Conservation (phyloP, 2,329 filamentous ascomycete species). For the Onygenales sp. region DNA sequence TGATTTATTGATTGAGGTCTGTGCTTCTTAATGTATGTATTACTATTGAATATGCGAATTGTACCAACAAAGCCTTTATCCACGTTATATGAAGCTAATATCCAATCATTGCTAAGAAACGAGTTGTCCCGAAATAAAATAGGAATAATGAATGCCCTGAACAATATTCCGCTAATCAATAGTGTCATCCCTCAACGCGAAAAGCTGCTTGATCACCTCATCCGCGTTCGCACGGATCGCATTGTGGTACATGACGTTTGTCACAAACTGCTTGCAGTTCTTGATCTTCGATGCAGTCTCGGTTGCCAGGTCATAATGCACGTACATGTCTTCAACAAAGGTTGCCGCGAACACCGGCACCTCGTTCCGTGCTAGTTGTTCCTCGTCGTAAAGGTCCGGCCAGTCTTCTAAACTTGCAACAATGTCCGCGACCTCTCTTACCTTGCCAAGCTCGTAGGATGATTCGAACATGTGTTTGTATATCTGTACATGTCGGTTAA, state of each 20-base stretch:
- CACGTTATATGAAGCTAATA: no score
- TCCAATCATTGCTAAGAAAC: no score
- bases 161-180: constrained; percentile 39
- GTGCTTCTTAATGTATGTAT: neutral
- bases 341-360: constrained; percentile 80
- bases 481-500: constrained; percentile 35
- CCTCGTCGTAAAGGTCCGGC: constrained; percentile 66
- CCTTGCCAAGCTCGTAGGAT: constrained; percentile 61
- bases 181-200: constrained; percentile 63
- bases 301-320: constrained; percentile 64
- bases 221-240: constrained; percentile 64
- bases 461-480: constrained; percentile 77
- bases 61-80: no score
- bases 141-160: neutral
- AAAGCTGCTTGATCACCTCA: constrained; percentile 67
- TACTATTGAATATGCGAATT: neutral
- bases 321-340: constrained; percentile 87
- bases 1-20: neutral
- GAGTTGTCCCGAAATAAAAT: no score
- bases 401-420: constrained; percentile 62
- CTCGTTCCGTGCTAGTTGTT: constrained; percentile 62
- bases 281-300: constrained; percentile 67
- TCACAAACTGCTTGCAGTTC: constrained; percentile 71
- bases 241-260: constrained; percentile 81
- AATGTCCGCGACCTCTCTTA: constrained; percentile 60